Evolutionary conservation across 2,329 filamentous ascomycete species (phyloP).

Genomic region (Neopestalotiopsis sp.): DNA sequence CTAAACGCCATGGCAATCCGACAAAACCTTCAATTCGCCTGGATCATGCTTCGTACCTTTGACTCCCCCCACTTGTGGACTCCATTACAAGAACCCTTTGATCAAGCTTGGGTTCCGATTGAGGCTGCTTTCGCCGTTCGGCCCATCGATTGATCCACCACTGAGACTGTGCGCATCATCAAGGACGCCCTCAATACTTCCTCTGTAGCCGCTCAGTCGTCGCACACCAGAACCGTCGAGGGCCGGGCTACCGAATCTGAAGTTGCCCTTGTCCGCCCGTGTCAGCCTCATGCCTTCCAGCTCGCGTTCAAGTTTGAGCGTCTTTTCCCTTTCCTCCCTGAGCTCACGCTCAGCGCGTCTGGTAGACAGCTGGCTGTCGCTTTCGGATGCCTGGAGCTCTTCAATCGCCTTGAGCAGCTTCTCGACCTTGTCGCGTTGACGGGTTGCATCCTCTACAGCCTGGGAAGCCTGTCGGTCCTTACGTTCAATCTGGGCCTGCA

Average conservation of each 20-base stretch:
- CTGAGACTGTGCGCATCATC: slow-evolving; percentile 37
- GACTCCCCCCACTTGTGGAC: not conserved
- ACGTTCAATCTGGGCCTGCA: slow-evolving; percentile 89
- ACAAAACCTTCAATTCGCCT: not conserved
- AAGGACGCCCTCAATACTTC: slow-evolving; percentile 45
- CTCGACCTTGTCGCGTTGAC: slow-evolving; percentile 88
- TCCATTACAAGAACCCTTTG: slow-evolving; percentile 73
- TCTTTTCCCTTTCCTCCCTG: slow-evolving; percentile 85
- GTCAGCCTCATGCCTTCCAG: slow-evolving; percentile 84
- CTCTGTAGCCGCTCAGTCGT: slow-evolving; percentile 55
- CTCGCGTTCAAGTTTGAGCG: slow-evolving; percentile 82
- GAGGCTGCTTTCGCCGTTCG: slow-evolving; percentile 70
- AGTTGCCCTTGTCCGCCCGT: slow-evolving; percentile 63
- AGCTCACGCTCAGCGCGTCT: slow-evolving; percentile 90
- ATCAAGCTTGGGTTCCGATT: slow-evolving; percentile 70
- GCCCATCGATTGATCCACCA: slow-evolving; percentile 55
- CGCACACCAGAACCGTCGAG: slow-evolving; percentile 29
- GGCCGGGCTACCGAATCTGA: slow-evolving; percentile 31
- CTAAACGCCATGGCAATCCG: slow-evolving; percentile 3
- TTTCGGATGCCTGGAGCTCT: slow-evolving; percentile 89
- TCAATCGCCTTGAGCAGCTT: slow-evolving; percentile 91
- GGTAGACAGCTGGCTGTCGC: slow-evolving; percentile 77
- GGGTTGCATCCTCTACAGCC: slow-evolving; percentile 80
- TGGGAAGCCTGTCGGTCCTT: slow-evolving; percentile 86
- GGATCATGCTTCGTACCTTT: not conserved